Base-by-base conservation (phyloP, 2,329 filamentous ascomycete species). In the Pseudopyricularia cyperi region DNA sequence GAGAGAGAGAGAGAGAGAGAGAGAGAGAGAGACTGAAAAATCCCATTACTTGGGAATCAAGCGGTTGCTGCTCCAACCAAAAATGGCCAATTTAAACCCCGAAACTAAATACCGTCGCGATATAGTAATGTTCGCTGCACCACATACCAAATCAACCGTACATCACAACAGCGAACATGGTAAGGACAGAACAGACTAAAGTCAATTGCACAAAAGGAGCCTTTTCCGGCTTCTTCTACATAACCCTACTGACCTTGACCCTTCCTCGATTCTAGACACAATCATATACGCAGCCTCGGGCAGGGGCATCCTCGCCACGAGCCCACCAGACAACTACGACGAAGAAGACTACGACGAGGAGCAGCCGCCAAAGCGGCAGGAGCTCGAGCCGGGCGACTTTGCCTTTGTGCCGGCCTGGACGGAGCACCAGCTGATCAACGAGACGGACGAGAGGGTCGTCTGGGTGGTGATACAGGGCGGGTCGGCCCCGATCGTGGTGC, bases 111-210 rank as follows among this genome's bases (percentile, higher is more conserved):
- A n/a, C n/a, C 19, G 37, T 42, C 37, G 19, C 47, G 17, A 51
- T 50, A 52, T 56, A 79, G 77, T 85, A 9, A 73, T 85, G 65
- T 76, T 81, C 37, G 77, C 82, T 2, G 77, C 79, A 56, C 80
- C 83, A 7, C 74, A 77, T 51, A 79, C 79, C 28, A 67, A 73
- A 2, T 81, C 80, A 0, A 74, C 77, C 6, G 71, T 88, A 22
- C 82, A 84, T 56, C 84, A 88, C 59, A 82, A 87, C 59, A 83
- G 82, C 52, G 75, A 81, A 60, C 80, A 87, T 72, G 78, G 78
- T 80, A 61, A 59, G 70, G 39, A 44, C 15, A 6, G 8, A 12
- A 11, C 3, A 44, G 11, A 14, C 17, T 22, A 24, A 17, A 44
- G 4, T 6, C 17, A 44, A n/a, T n/a, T 44, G 15, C 39, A 7